Evolutionary conservation across 257 asterid species (phyloP).

Genomic region (Solanum etuberosum): DNA sequence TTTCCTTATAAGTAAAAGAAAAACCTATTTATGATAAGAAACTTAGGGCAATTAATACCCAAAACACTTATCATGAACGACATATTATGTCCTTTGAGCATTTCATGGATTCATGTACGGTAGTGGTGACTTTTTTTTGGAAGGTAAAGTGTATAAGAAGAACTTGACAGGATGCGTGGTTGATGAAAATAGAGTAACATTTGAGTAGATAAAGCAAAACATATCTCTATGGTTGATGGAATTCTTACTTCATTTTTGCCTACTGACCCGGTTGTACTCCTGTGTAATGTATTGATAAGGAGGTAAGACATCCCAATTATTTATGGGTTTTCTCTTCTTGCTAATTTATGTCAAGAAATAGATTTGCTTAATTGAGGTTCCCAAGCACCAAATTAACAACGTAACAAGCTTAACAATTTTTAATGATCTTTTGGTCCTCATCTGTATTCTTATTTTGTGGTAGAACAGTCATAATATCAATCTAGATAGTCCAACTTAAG

Average conservation of each 20-base stretch:
- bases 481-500: background rate
- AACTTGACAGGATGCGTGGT: slow-evolving; percentile 63
- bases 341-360: background rate
- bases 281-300: slow-evolving; percentile 77
- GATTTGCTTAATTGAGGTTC: background rate
- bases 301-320: slow-evolving; percentile 28
- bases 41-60: too few relatives aligned
- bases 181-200: slow-evolving; percentile 63
- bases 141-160: slow-evolving; percentile 84
- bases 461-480: background rate
- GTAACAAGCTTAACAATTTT: background rate
- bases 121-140: slow-evolving; percentile 47
- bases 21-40: too few relatives aligned
- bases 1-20: too few relatives aligned
- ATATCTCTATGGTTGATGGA: slow-evolving; percentile 58
- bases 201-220: slow-evolving; percentile 76
- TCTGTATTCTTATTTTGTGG: background rate
- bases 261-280: slow-evolving; percentile 58
- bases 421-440: background rate
- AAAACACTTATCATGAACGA: too few relatives aligned
- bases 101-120: slow-evolving; percentile 74
- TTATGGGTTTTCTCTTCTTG: background rate
- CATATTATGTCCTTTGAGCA: slow-evolving; percentile 52
- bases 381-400: background rate
- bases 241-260: slow-evolving; percentile 62